Conservation (phyloP, 768 basidiomycete species). For the Phlebiopsis gigantea region DNA sequence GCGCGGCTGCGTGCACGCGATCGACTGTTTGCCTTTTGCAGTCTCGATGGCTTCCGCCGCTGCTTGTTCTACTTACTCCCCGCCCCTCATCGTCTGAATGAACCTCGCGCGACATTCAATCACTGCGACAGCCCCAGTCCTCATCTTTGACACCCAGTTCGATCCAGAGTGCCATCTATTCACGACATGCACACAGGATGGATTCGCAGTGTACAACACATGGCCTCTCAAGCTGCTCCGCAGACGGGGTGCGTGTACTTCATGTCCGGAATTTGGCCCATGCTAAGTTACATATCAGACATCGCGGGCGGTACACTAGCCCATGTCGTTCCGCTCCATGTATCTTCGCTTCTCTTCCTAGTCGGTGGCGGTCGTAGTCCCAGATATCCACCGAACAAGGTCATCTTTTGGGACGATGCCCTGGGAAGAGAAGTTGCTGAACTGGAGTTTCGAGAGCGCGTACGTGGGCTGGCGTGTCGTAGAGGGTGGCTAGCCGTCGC, state of each 20-base stretch:
- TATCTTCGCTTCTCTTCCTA: constrained; percentile 79
- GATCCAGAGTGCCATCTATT: constrained; percentile 80
- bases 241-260: constrained; percentile 59
- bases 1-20: constrained; percentile 4
- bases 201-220: constrained; percentile 78
- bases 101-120: constrained; percentile 85
- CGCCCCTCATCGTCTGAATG: constrained; percentile 39
- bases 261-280: constrained; percentile 12
- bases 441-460: constrained; percentile 82
- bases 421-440: constrained; percentile 76
- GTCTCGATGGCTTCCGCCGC: constrained; percentile 4
- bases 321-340: constrained; percentile 73
- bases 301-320: constrained; percentile 74
- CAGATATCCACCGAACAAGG: constrained; percentile 88
- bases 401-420: constrained; percentile 84
- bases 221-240: constrained; percentile 73
- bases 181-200: constrained; percentile 71
- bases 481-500: constrained; percentile 84
- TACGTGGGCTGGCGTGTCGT: constrained; percentile 73
- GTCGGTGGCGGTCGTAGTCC: constrained; percentile 86
- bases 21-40: constrained; percentile 10
- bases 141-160: constrained; percentile 73
- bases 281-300: constrained; percentile 39
- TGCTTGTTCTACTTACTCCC: background rate
- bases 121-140: constrained; percentile 66